Conservation (phyloP, 2,329 filamentous ascomycete species). For the Fusarium staphyleae region DNA sequence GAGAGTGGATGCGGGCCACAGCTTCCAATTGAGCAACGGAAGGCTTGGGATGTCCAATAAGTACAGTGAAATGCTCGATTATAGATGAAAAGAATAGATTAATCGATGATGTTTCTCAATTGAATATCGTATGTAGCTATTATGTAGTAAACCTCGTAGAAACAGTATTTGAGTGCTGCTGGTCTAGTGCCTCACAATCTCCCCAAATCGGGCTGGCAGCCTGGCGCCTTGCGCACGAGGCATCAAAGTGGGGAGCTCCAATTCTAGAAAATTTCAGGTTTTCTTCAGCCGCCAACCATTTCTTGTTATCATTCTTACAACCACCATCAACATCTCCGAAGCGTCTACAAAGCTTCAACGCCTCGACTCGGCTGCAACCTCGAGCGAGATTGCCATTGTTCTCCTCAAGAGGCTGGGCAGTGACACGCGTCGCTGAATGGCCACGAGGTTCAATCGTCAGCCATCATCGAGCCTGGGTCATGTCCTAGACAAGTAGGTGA, state of each 20-base stretch:
- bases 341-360: slow-evolving; percentile 16
- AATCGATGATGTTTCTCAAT: no score
- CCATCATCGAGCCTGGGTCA: slow-evolving; percentile 40
- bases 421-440: slow-evolving; percentile 35
- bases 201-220: neutral
- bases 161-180: no score
- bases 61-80: no score
- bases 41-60: no score
- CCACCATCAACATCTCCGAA: slow-evolving; percentile 16
- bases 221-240: slow-evolving; percentile 44
- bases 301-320: slow-evolving; percentile 28
- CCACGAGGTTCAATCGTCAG: slow-evolving; percentile 35
- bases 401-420: slow-evolving; percentile 25
- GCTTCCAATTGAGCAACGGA: no score
- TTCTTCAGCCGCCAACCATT: slow-evolving; percentile 19
- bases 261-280: slow-evolving; percentile 37
- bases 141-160: no score
- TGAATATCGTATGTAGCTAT: no score
- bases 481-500: slow-evolving; percentile 45
- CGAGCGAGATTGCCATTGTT: slow-evolving; percentile 29
- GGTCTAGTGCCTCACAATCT: no score
- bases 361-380: slow-evolving; percentile 27
- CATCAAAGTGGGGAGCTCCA: slow-evolving; percentile 43
- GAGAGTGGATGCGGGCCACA: no score
- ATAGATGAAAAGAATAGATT: no score